These are phyloP conservation scores for Quercus bicolor DNA, from an alignment of 306 rosid genomes.

Conservation along the genomic window DNA sequence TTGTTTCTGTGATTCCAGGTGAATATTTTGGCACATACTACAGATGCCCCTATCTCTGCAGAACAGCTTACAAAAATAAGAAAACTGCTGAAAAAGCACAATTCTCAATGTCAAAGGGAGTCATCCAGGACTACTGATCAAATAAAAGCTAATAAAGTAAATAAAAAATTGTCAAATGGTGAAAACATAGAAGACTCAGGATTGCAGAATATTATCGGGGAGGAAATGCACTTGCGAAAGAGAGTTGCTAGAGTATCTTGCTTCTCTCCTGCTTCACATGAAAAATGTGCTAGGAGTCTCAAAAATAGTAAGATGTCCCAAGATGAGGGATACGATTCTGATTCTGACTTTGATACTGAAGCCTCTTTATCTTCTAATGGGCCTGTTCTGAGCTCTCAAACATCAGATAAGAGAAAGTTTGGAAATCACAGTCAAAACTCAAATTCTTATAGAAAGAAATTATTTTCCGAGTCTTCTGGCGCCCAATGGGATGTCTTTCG, in stretches of 20 bases:
- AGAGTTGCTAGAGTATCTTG: constrained; percentile 53
- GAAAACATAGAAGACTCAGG: constrained; percentile 35
- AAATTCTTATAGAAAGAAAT: constrained; percentile 21
- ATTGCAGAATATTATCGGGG: constrained; percentile 28
- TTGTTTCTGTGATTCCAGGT: constrained; percentile 55
- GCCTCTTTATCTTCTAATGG: constrained; percentile 19
- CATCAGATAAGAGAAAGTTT: constrained; percentile 19
- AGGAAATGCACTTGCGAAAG: constrained; percentile 56
- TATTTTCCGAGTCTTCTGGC: constrained; percentile 28
- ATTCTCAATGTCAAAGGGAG: constrained; percentile 43
- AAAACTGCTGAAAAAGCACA: constrained; percentile 70
- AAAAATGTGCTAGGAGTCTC: constrained; percentile 28
- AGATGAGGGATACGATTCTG: constrained; percentile 41
- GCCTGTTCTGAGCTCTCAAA: constrained; percentile 21
- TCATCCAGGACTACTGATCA: constrained; percentile 38
- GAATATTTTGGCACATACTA: constrained; percentile 75
- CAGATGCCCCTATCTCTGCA: constrained; percentile 64
- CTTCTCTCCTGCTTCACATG: constrained; percentile 38
- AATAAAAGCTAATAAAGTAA: constrained; percentile 27
- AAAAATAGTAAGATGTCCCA: constrained; percentile 27
- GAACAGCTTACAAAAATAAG: constrained; percentile 71
- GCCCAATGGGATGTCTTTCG: constrained; percentile 94
- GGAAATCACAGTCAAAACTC: constrained; percentile 30
- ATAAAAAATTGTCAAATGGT: constrained; percentile 32
- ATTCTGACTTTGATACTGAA: constrained; percentile 35